Evolutionary conservation across 2,329 filamentous ascomycete species (phyloP).

Genomic region (Immersiporthe knoxdaviesiana): DNA sequence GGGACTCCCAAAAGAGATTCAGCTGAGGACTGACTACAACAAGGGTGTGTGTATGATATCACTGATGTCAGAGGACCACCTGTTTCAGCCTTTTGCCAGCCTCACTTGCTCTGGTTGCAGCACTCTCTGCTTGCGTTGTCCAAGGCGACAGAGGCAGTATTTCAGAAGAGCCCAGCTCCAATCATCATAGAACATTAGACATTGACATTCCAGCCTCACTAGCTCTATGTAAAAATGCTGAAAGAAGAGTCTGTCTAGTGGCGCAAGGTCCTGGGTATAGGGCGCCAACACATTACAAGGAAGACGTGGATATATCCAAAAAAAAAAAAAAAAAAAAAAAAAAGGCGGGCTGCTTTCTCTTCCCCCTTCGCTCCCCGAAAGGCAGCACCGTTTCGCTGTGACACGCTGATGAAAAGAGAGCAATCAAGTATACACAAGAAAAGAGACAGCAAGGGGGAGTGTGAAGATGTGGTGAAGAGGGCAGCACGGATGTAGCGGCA

Average conservation of each 20-base stretch:
- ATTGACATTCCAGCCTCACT: slow-evolving; percentile 3
- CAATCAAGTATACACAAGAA: background rate
- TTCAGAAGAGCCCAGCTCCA: background rate
- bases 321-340: no score
- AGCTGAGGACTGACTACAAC: no score
- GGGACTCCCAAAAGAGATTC: no score
- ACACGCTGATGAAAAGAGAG: slow-evolving; percentile 11
- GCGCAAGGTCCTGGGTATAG: slow-evolving; percentile 20
- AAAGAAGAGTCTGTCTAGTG: background rate
- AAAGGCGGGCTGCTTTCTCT: slow-evolving; percentile 2
- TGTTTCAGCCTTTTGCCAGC: no score
- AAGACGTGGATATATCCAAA: slow-evolving; percentile 15
- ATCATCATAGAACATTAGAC: slow-evolving; percentile 9
- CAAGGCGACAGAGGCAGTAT: no score
- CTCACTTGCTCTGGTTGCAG: no score
- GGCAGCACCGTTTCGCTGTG: slow-evolving; percentile 13
- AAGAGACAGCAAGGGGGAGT: slow-evolving; percentile 3
- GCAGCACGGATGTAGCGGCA: background rate
- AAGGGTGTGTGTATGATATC: no score
- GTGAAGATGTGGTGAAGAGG: background rate
- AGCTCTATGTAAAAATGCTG: background rate
- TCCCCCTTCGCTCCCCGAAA: background rate
- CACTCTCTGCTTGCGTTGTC: no score
- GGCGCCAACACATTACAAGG: slow-evolving; percentile 23
- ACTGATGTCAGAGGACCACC: no score